Base-by-base conservation (phyloP, 345 rosid genomes). In the Hibiscus trionum region DNA sequence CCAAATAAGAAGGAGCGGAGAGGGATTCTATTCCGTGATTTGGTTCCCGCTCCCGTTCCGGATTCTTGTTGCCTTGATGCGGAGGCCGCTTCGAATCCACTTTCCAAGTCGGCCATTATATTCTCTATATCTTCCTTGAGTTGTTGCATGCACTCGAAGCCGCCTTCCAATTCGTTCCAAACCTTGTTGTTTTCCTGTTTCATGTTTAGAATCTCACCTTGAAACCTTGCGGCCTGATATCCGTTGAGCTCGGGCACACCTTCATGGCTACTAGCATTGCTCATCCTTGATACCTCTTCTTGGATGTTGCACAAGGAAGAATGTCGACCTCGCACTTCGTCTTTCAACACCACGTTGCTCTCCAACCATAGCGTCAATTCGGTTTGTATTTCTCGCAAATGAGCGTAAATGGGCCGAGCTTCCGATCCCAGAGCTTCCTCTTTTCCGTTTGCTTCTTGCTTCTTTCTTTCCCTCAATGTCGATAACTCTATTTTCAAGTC, bases 201-300 rank as follows among this genome's bases (percentile, higher is more conserved):
- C 97, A 95, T 92, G 91, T 88, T 90, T 31, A 87, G 80, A 77
- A 90, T 69, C 82, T 95, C 98, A 11, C 98, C 98, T 60, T 88
- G 97, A 70, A 89, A 88, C 84, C 86, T 86, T 11, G 98, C 97
- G 0, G 90, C 96, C 76, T 92, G 89, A 67, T 82, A 87, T 60
- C 77, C 83, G 37, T 78, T 84, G 16, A 90, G 78, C 74, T 84
- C 89, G 0, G 78, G 66, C 37, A 83, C 89, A 69, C 74, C 81
- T 33, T 62, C 79, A 7, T 64, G 75, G 17, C 69, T 46, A 35
- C 73, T 68, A 9, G 72, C 53, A 8, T 47, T 77, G 0, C 88
- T 77, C 53, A 83, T 77, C 71, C 84, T 81, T 11, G 90, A 61
- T 27, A 92, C 77, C 69, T 90, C 91, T 47, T 84, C 93, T 73